Percentiles rank a stretch among this genome's conserved stretches.
phyloP scores from a whole-genome alignment of 352 stramenopile species.

The Bremia lactucae region DNA sequence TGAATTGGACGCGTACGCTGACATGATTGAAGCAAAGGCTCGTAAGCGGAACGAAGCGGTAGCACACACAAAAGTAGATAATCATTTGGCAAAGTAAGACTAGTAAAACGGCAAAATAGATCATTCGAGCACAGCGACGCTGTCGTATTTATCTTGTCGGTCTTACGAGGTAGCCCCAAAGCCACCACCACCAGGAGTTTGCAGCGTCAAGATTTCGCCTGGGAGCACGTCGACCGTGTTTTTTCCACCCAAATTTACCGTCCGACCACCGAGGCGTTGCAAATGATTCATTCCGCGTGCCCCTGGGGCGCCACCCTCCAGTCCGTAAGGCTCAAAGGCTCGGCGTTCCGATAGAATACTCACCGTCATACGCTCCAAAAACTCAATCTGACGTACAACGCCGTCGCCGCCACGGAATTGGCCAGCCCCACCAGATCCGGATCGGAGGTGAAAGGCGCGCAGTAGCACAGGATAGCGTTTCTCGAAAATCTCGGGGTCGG shows the following conservation, averaged over 20 bases:
- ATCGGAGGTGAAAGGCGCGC: slow-evolving; percentile 72
- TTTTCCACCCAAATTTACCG: slow-evolving; percentile 84
- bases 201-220: slow-evolving; percentile 92
- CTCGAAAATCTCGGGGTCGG: slow-evolving; percentile 98
- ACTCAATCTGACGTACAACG: slow-evolving; percentile 94
- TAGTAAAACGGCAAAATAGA: too few relatives aligned
- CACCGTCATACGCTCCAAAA: slow-evolving; percentile 90
- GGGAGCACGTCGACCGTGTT: slow-evolving; percentile 89
- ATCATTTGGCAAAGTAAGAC: not conserved
- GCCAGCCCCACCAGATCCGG: slow-evolving; percentile 86
- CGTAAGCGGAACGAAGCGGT: slow-evolving; percentile 14
- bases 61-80: slow-evolving; percentile 8
- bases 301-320: slow-evolving; percentile 87
- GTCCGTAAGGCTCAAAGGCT: slow-evolving; percentile 91
- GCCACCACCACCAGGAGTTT: slow-evolving; percentile 93
- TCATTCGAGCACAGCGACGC: too few relatives aligned
- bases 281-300: slow-evolving; percentile 91
- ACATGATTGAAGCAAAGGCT: slow-evolving; percentile 11
- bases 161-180: slow-evolving; percentile 54
- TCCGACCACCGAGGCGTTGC: slow-evolving; percentile 47
- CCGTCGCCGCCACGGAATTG: slow-evolving; percentile 90
- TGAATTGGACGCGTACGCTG: slow-evolving; percentile 54
- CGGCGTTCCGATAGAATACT: slow-evolving; percentile 96
- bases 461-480: slow-evolving; percentile 90
- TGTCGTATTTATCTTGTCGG: too few relatives aligned